A percentile compares a stretch with the other conserved stretches of the same genome.
phyloP scores from a whole-genome alignment of 1,284 basidiomycete species.

The Cryptococcus sp. region DNA sequence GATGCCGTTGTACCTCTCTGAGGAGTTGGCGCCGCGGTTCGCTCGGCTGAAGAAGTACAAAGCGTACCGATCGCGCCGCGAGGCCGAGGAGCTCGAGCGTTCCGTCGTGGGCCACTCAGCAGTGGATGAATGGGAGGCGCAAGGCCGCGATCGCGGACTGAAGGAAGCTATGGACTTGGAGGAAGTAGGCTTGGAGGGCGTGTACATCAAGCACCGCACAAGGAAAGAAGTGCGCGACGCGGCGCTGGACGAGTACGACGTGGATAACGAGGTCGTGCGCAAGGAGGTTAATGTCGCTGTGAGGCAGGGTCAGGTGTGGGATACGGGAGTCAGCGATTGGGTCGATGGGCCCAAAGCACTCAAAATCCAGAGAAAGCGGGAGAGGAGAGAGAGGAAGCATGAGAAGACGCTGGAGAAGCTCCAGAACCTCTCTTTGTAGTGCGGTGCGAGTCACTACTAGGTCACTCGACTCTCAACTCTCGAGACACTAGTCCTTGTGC shows the following conservation, averaged over 20 bases:
- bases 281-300: constrained; percentile 24
- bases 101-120: constrained; percentile 18
- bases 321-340: constrained; percentile 22
- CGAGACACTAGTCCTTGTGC: neutral
- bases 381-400: constrained; percentile 24
- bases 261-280: constrained; percentile 21
- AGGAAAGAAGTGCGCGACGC: constrained; percentile 47
- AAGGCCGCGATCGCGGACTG: constrained; percentile 44
- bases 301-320: constrained; percentile 24
- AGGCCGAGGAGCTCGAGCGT: constrained; percentile 30
- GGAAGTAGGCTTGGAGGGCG: constrained; percentile 39
- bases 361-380: constrained; percentile 20
- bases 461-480: too few relatives aligned
- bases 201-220: constrained; percentile 40
- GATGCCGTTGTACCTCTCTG: constrained; percentile 52
- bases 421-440: constrained; percentile 23
- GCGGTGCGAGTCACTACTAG: constrained; percentile 35
- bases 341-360: constrained; percentile 26
- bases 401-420: constrained; percentile 25
- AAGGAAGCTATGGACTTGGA: constrained; percentile 29
- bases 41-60: constrained; percentile 41
- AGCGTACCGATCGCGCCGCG: constrained; percentile 38
- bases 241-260: constrained; percentile 38
- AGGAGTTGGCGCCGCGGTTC: constrained; percentile 51
- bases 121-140: constrained; percentile 41